These are phyloP conservation scores for Penicillium maclennaniae DNA, from an alignment of 495 filamentous ascomycete species.

Conservation along the genomic window DNA sequence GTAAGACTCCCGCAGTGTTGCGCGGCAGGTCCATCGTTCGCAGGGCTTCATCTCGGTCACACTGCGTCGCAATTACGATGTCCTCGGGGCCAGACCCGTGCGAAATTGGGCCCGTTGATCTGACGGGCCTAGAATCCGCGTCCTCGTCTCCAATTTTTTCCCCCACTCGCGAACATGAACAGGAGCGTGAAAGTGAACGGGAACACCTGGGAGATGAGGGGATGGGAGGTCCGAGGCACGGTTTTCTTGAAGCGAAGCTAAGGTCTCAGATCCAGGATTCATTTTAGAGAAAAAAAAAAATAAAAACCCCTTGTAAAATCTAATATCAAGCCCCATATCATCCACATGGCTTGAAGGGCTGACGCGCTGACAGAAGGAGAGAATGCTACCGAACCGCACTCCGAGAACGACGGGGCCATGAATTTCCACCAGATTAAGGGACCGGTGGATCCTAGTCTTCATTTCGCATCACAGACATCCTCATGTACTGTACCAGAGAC, in stretches of 20 bases:
- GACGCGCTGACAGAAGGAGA: slow-evolving; percentile 1
- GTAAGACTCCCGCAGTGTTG: slow-evolving; percentile 9
- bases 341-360: not conserved
- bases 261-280: not conserved
- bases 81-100: slow-evolving; percentile 9
- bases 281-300: not conserved
- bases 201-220: not conserved
- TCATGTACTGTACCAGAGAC: no score
- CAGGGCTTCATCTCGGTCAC: slow-evolving; percentile 2
- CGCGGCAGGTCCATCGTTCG: slow-evolving; percentile 14
- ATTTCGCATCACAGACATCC: not conserved
- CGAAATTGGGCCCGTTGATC: slow-evolving; percentile 26
- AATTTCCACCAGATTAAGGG: slow-evolving; percentile 24
- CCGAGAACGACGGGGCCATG: slow-evolving; percentile 21
- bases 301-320: not conserved
- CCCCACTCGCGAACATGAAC: not conserved
- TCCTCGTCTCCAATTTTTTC: not conserved
- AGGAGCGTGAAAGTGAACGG: not conserved
- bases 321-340: not conserved
- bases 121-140: slow-evolving; percentile 24
- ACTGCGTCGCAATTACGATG: slow-evolving; percentile 12
- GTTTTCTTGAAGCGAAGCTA: slow-evolving; percentile 2
- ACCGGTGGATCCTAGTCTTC: slow-evolving; percentile 14
- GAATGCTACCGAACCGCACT: slow-evolving; percentile 17
- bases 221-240: not conserved